Evolutionary conservation across 257 asterid species (phyloP).

Genomic region (Petrea volubilis): DNA sequence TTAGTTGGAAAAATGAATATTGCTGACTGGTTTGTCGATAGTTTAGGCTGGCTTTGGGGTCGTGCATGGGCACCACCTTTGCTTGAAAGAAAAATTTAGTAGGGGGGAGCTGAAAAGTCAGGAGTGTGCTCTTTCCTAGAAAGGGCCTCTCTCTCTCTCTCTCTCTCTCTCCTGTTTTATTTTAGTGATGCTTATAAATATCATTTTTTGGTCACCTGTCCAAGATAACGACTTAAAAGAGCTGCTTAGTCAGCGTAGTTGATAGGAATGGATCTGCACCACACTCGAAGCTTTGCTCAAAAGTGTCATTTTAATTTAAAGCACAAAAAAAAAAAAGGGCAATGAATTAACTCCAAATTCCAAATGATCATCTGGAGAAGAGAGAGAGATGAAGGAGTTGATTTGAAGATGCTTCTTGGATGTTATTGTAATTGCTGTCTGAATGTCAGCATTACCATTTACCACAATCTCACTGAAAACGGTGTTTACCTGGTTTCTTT

Average conservation of each 20-base stretch:
- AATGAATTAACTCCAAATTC: background rate
- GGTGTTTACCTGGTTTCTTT: too few relatives aligned
- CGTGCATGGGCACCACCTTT: conserved; percentile 10
- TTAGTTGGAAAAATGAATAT: background rate
- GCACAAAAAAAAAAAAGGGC: background rate
- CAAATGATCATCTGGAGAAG: too few relatives aligned
- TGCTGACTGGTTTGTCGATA: conserved; percentile 16
- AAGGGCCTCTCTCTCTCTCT: too few relatives aligned
- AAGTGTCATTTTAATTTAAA: background rate
- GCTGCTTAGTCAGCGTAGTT: background rate
- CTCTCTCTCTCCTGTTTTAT: background rate
- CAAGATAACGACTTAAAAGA: background rate
- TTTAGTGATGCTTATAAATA: background rate
- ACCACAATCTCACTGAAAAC: too few relatives aligned
- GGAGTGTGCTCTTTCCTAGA: background rate
- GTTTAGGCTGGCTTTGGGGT: conserved; percentile 13
- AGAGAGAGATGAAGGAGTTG: too few relatives aligned
- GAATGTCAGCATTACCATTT: too few relatives aligned
- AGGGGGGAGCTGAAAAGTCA: background rate
- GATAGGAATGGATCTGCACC: conserved; percentile 9
- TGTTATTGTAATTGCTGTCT: too few relatives aligned
- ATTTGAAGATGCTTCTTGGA: too few relatives aligned
- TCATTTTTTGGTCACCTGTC: background rate
- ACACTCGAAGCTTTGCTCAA: background rate
- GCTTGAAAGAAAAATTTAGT: background rate